Conservation (phyloP, 192 early-diverging fungal genomes). For the Coemansia furcata region DNA sequence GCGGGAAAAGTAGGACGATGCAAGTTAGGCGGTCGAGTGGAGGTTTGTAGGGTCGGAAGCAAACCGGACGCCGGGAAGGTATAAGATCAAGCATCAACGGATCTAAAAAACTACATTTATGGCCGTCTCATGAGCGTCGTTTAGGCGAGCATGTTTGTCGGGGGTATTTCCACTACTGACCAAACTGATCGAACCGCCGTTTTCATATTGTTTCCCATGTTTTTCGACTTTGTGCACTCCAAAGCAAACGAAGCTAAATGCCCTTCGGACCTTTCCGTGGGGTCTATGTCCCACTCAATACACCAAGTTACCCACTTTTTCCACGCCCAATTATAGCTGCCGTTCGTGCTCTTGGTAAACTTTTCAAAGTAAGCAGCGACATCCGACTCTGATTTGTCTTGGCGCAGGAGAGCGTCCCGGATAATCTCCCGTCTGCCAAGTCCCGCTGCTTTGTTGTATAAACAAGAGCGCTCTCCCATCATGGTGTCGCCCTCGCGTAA, state of each 20-base stretch:
- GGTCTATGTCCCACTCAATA: background rate
- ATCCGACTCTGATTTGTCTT: background rate
- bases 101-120: no score
- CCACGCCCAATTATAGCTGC: background rate
- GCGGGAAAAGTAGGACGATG: no score
- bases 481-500: no score
- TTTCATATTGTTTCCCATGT: background rate
- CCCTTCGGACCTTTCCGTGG: background rate
- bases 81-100: no score
- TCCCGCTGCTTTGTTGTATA: background rate
- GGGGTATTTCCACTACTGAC: background rate
- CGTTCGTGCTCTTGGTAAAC: background rate
- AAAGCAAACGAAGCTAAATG: background rate
- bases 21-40: no score
- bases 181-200: constrained; percentile 9
- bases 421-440: background rate
- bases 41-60: no score
- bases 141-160: no score
- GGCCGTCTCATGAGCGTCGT: no score
- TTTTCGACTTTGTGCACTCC: background rate
- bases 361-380: background rate
- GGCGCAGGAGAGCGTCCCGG: background rate
- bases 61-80: no score
- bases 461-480: background rate
- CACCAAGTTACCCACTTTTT: background rate